Percentiles rank a stretch among this genome's conserved stretches.
Evolutionary conservation across 371 early-diverging fungal genomes (phyloP).

Genomic region (Apophysomyces sp.): DNA sequence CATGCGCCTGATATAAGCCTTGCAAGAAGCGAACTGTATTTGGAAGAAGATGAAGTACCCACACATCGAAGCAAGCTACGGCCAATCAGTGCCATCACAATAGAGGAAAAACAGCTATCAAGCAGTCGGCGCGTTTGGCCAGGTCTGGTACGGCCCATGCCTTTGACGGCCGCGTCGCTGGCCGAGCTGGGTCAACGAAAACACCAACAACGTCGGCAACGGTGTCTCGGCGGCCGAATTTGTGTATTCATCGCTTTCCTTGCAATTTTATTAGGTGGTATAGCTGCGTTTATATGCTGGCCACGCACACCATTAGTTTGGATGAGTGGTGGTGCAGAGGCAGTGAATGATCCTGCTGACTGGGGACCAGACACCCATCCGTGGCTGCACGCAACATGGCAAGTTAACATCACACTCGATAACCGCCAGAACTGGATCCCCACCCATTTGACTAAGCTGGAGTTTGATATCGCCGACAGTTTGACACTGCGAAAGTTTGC

Average conservation of each 20-base stretch:
- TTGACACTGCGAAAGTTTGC: constrained; percentile 11
- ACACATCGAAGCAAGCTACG: constrained; percentile 2
- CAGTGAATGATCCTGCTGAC: constrained; percentile 8
- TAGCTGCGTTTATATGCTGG: constrained; percentile 26
- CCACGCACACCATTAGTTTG: constrained; percentile 22
- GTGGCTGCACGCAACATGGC: constrained; percentile 20
- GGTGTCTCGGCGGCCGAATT: constrained; percentile 6
- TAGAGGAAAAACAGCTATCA: neutral
- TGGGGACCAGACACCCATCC: constrained; percentile 26
- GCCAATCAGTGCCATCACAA: neutral
- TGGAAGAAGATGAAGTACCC: constrained; percentile 10
- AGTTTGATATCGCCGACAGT: constrained; percentile 11
- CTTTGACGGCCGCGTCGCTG: constrained; percentile 7
- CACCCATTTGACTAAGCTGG: constrained; percentile 17
- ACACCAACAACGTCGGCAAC: constrained; percentile 3
- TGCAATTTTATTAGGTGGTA: constrained; percentile 12
- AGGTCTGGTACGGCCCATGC: constrained; percentile 8
- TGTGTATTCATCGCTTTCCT: constrained; percentile 16
- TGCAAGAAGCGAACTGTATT: neutral
- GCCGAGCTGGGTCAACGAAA: constrained; percentile 5
- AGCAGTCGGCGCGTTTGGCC: neutral
- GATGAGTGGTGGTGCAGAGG: constrained; percentile 14
- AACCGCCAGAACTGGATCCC: constrained; percentile 31
- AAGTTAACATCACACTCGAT: constrained; percentile 28
- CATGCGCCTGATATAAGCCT: neutral